A percentile compares a stretch with the other conserved stretches of the same genome.
Conservation (phyloP, 192 early-diverging fungal genomes). For the Coemansia aciculifera region DNA sequence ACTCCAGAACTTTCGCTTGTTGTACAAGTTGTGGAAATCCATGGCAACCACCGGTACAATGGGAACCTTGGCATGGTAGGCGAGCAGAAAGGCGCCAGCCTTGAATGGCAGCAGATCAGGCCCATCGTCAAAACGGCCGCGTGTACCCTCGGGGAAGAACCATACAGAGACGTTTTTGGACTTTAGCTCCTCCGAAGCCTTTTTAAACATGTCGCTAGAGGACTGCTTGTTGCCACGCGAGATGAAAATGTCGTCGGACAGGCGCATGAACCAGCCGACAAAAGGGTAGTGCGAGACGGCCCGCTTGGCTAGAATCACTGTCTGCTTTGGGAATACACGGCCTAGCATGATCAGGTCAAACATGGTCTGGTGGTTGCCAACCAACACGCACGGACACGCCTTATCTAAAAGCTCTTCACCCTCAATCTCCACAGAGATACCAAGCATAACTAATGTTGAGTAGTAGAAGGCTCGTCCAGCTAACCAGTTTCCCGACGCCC, state of each 20-base stretch:
- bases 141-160: slow-evolving; percentile 95
- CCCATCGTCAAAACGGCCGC: slow-evolving; percentile 65
- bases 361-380: slow-evolving; percentile 85
- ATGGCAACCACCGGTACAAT: slow-evolving; percentile 85
- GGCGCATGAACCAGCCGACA: slow-evolving; percentile 70
- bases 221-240: slow-evolving; percentile 79
- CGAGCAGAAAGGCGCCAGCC: slow-evolving; percentile 92
- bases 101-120: slow-evolving; percentile 85
- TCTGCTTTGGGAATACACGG: slow-evolving; percentile 69
- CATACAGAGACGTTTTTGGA: slow-evolving; percentile 77
- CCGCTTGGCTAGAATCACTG: slow-evolving; percentile 74
- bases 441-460: slow-evolving; percentile 55
- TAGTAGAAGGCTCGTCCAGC: slow-evolving; percentile 62
- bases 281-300: slow-evolving; percentile 72
- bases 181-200: slow-evolving; percentile 74
- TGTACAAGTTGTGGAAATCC: slow-evolving; percentile 60
- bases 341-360: slow-evolving; percentile 76
- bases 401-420: slow-evolving; percentile 57
- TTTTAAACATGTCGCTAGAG: slow-evolving; percentile 78
- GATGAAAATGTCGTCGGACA: slow-evolving; percentile 88
- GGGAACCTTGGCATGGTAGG: slow-evolving; percentile 84
- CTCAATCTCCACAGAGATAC: slow-evolving; percentile 62
- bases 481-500: slow-evolving; percentile 64
- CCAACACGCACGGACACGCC: slow-evolving; percentile 63
- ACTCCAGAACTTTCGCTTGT: slow-evolving; percentile 44